Base-by-base conservation (phyloP, 2,329 filamentous ascomycete species). In the Ophiocordyceps robertsii region DNA sequence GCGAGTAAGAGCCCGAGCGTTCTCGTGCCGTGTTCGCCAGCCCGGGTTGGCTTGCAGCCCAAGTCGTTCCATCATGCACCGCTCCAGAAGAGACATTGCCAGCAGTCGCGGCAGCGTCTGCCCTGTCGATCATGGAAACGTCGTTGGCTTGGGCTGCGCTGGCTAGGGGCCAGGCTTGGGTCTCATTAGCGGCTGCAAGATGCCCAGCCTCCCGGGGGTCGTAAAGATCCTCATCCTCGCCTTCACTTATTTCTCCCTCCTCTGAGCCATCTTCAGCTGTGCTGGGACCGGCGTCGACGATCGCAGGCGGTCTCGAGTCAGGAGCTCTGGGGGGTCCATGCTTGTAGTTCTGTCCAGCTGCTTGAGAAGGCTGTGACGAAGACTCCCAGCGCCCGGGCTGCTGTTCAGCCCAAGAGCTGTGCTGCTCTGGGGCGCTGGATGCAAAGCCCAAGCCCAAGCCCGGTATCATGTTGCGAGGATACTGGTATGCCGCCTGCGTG, bases 191-290 rank as follows among this genome's bases (percentile, higher is more conserved):
- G 13, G 17, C n/a, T 21, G 27, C 41, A 8, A 29, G 31, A 6
- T 47, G 43, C 10, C 46, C 48, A 16, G 43, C 40, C 14, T 49
- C 48, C 13, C 42, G 44, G 10, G 70, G 66, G 39, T 75, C 70
- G 46, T 77, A 77, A 3, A 71, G 52, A 50, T 77, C 72, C 40
- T 77, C 72, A 39, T 72, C 68, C 51, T 82, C 78, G 16, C 70
- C 74, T 51, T 90, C 85, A 48, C 77, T 84, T 29, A 92, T 58
- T 57, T 93, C 86, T 14, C 83, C 84, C 53, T 93, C 85, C 53
- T 92, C 84, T 38, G 53, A 50, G 32, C 53, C 52, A 7, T 49
- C 48, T 29, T 47, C 46, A 10, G 30, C 41, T 6, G n/a, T 27
- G 7, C 31, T 37, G 7, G 29, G 30, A 29, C 41, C 43, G 24